Percentiles rank a stretch among this genome's conserved stretches.
These are phyloP conservation scores for Russula sp. DNA, from an alignment of 768 basidiomycete species.

Conservation along the genomic window DNA sequence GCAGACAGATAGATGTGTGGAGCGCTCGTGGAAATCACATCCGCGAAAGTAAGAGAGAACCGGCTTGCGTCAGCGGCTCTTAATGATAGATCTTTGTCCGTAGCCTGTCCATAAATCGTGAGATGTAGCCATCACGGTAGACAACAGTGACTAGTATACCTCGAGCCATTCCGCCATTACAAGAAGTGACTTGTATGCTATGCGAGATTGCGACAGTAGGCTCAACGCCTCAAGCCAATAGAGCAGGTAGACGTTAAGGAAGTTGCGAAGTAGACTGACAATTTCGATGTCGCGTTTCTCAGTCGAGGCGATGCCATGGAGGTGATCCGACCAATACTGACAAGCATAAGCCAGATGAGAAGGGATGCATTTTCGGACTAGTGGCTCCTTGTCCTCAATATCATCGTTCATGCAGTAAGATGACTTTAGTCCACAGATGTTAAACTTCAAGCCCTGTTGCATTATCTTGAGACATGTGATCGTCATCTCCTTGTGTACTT, in stretches of 20 bases:
- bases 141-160: background rate
- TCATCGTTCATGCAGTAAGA: constrained; percentile 30
- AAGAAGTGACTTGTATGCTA: constrained; percentile 20
- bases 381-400: constrained; percentile 19
- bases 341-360: constrained; percentile 32
- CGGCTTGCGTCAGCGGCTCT: constrained; percentile 14
- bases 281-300: constrained; percentile 18
- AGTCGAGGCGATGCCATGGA: constrained; percentile 6
- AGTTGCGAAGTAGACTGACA: constrained; percentile 18
- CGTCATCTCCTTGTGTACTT: constrained; percentile 22
- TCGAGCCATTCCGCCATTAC: constrained; percentile 16
- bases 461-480: constrained; percentile 28
- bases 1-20: constrained; percentile 19
- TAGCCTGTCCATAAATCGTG: background rate
- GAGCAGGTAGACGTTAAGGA: constrained; percentile 27
- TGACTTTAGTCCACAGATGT: constrained; percentile 33
- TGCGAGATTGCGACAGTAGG: constrained; percentile 15
- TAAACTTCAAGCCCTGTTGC: constrained; percentile 31
- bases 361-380: constrained; percentile 26
- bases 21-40: constrained; percentile 9
- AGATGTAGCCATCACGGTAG: background rate
- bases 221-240: constrained; percentile 37
- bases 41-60: constrained; percentile 14
- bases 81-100: constrained; percentile 9
- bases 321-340: constrained; percentile 32